Evolutionary conservation across 1,139 yeast genomes (phyloP).

Genomic region (Trichomonascaceae sp.): DNA sequence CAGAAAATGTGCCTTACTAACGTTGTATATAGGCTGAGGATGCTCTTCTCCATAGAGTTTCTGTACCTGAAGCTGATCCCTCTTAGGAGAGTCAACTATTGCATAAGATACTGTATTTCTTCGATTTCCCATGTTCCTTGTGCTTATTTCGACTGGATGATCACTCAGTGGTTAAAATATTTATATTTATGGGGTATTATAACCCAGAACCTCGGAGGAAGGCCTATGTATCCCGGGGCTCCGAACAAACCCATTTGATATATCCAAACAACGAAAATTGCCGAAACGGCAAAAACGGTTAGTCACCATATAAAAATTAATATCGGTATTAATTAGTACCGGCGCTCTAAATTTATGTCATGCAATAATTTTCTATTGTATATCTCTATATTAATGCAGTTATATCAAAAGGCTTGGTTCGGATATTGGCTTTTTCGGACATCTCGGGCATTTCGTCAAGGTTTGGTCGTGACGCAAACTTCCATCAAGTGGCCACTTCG

Average conservation of each 20-base stretch:
- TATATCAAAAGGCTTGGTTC: not conserved
- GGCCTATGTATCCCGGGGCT: no score
- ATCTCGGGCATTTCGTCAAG: not conserved
- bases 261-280: not conserved
- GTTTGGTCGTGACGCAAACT: not conserved
- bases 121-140: not conserved
- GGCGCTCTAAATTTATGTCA: not conserved
- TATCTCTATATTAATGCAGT: not conserved
- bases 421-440: not conserved
- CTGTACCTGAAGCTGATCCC: slow-evolving; percentile 19
- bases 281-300: no score
- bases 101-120: slow-evolving; percentile 9
- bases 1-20: slow-evolving; percentile 8
- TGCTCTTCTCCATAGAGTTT: slow-evolving; percentile 16
- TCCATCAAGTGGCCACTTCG: not conserved
- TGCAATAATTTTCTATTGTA: not conserved
- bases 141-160: not conserved
- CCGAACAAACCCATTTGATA: not conserved
- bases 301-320: no score
- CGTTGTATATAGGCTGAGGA: slow-evolving; percentile 20
- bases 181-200: no score
- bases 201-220: no score
- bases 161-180: no score
- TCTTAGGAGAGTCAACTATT: slow-evolving; percentile 15
- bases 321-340: not conserved